A percentile compares a stretch with the other conserved stretches of the same genome.
These are phyloP conservation scores for Fusarium sp. DNA, from an alignment of 2,329 filamentous ascomycete genomes.

Conservation along the genomic window DNA sequence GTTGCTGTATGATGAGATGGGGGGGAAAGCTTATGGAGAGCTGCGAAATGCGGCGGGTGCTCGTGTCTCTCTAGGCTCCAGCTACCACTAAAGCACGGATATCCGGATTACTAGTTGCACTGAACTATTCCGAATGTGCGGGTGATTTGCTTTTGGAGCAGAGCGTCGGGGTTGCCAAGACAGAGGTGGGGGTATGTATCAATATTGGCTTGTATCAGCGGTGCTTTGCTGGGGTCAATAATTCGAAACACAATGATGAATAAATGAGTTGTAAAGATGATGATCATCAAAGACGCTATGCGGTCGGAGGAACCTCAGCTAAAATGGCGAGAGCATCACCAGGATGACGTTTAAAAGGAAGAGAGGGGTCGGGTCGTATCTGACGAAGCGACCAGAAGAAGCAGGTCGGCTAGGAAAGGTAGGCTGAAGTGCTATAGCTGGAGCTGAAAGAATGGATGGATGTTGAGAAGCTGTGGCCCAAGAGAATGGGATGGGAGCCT, in stretches of 20 bases:
- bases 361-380: conserved; percentile 18
- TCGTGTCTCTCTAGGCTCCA: conserved; percentile 31
- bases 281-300: conserved; percentile 25
- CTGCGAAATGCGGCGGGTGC: conserved; percentile 27
- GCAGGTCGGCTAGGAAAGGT: conserved; percentile 13
- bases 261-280: conserved; percentile 6
- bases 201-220: conserved; percentile 1
- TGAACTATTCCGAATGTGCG: conserved; percentile 13
- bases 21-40: conserved; percentile 31
- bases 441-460: conserved; percentile 18
- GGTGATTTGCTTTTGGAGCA: conserved; percentile 19
- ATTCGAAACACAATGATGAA: conserved; percentile 5
- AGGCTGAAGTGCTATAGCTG: conserved; percentile 4
- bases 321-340: conserved; percentile 28
- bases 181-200: conserved; percentile 35
- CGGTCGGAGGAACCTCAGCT: conserved; percentile 17
- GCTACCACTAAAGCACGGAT: conserved; percentile 31
- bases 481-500: conserved; percentile 21
- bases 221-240: not conserved
- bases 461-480: not conserved
- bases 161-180: conserved; percentile 42
- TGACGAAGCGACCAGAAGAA: conserved; percentile 25
- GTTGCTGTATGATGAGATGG: conserved; percentile 24
- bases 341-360: conserved; percentile 14
- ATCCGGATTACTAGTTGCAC: conserved; percentile 14